These are phyloP conservation scores for Euptelea pleiosperma DNA, from an alignment of 164 flowering plant genomes.

Conservation along the genomic window DNA sequence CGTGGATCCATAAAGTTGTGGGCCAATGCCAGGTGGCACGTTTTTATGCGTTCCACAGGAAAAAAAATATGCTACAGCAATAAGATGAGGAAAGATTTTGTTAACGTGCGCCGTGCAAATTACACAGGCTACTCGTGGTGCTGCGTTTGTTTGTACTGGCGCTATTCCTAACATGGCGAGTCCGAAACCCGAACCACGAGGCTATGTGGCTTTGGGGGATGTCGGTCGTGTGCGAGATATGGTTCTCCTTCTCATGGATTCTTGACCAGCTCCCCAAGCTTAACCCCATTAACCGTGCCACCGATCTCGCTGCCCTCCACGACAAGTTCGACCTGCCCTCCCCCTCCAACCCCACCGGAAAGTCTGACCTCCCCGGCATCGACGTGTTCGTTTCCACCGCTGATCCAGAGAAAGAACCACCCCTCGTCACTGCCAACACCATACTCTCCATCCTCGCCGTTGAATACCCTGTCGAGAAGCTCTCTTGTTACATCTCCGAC, in stretches of 20 bases:
- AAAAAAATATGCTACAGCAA: no score
- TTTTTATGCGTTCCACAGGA: no score
- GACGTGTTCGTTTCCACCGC: slow-evolving; percentile 89
- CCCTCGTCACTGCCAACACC: slow-evolving; percentile 65
- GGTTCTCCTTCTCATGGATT: slow-evolving; percentile 92
- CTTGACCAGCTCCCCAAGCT: slow-evolving; percentile 87
- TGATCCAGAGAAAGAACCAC: slow-evolving; percentile 80
- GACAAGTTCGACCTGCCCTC: slow-evolving; percentile 72
- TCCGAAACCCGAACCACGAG: slow-evolving; percentile 58
- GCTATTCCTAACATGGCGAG: slow-evolving; percentile 66
- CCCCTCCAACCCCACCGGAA: slow-evolving; percentile 57
- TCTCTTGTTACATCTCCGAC: slow-evolving; percentile 61
- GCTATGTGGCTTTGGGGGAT: slow-evolving; percentile 89
- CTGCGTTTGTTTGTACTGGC: slow-evolving; percentile 58
- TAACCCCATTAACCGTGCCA: slow-evolving; percentile 68
- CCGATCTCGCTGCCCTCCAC: slow-evolving; percentile 70
- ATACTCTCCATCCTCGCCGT: slow-evolving; percentile 54
- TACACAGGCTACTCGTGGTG: slow-evolving; percentile 58
- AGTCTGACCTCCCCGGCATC: slow-evolving; percentile 83
- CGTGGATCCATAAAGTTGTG: no score
- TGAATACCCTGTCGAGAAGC: slow-evolving; percentile 67
- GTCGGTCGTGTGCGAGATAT: slow-evolving; percentile 79
- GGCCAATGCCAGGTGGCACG: no score
- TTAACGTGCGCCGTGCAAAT: no score
- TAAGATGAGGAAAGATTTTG: no score